Evolutionary conservation across 139 green algal genomes (phyloP), one percentile per base, ranked within the genome.

Genomic region (Zygnema circumcarinatum): DNA sequence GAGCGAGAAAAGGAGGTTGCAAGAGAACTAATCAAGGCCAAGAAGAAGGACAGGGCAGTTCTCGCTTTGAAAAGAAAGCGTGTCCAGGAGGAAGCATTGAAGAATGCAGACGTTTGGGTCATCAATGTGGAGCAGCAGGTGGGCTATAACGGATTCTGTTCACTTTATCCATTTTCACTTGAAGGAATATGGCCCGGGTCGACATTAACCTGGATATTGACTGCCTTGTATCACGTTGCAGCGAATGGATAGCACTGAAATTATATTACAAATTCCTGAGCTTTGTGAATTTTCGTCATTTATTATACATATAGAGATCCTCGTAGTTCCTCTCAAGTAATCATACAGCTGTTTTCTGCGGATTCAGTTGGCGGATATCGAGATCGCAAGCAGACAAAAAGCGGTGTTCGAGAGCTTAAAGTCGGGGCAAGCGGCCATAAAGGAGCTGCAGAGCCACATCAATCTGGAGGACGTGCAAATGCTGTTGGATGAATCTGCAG

Each of bases 321-420:
- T n/a, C n/a, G n/a, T n/a, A n/a, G n/a, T n/a, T n/a, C n/a, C n/a
- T n/a, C n/a, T n/a, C n/a, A n/a, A n/a, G n/a, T n/a, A n/a, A n/a
- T n/a, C n/a, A n/a, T n/a, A n/a, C n/a, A n/a, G n/a, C n/a, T n/a
- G n/a, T n/a, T n/a, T n/a, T n/a, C n/a, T n/a, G n/a, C n/a, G n/a
- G n/a, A n/a, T n/a, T n/a, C 94, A 96, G 94, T 88, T 98, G 2
- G 89, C 74, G 25, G 94, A 95, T 84, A 95, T 98, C 41, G 96
- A 96, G 91, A 86, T 89, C 0, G 87, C 88, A n/a, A 93, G 95
- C 87, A 88, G 94, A 32, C 94, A 97, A 74, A 89, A 90, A n/a
- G 73, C 78, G 20, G 81, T 98, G 31, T 94, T 97, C 76, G 73
- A 79, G 33, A 95, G 92, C 3, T 89, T 98, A 0, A 94, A 97